These are phyloP conservation scores for Anisogramma anomala DNA, from an alignment of 2,329 filamentous ascomycete species.

Conservation along the genomic window DNA sequence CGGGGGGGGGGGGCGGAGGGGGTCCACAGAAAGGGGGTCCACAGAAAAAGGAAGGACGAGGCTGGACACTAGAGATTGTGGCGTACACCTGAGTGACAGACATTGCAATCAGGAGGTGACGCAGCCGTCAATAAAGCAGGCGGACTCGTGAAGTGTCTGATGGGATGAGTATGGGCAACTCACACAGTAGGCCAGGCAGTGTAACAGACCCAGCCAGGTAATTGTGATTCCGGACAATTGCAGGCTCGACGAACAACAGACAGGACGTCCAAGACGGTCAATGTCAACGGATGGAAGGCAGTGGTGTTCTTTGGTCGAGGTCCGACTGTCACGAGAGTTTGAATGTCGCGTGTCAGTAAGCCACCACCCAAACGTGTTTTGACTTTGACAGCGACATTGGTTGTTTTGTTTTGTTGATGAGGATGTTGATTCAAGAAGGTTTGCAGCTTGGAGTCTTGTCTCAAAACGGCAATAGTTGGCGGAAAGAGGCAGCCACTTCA, in stretches of 20 bases:
- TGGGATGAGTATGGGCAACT: too few relatives aligned
- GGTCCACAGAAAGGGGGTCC: slow-evolving; percentile 10
- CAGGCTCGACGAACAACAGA: neutral
- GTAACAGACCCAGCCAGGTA: neutral
- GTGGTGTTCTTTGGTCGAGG: too few relatives aligned
- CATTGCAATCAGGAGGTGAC: neutral
- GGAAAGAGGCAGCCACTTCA: neutral
- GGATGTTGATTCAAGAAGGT: neutral
- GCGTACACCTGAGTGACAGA: neutral
- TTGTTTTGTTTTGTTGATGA: neutral
- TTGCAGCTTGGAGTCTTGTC: neutral
- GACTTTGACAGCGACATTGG: too few relatives aligned
- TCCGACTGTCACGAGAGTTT: too few relatives aligned
- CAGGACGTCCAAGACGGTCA: too few relatives aligned
- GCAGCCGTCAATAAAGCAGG: neutral
- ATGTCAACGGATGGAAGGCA: too few relatives aligned
- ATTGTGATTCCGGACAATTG: neutral
- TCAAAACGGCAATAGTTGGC: neutral
- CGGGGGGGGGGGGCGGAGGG: neutral
- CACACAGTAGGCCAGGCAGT: neutral
- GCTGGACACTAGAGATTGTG: slow-evolving; percentile 2
- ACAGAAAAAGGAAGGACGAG: slow-evolving; percentile 9
- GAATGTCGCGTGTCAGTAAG: too few relatives aligned
- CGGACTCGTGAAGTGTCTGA: too few relatives aligned
- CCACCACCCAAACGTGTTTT: too few relatives aligned